Base-by-base conservation (phyloP, 495 filamentous ascomycete genomes). In the Aspergillus kassunensis region DNA sequence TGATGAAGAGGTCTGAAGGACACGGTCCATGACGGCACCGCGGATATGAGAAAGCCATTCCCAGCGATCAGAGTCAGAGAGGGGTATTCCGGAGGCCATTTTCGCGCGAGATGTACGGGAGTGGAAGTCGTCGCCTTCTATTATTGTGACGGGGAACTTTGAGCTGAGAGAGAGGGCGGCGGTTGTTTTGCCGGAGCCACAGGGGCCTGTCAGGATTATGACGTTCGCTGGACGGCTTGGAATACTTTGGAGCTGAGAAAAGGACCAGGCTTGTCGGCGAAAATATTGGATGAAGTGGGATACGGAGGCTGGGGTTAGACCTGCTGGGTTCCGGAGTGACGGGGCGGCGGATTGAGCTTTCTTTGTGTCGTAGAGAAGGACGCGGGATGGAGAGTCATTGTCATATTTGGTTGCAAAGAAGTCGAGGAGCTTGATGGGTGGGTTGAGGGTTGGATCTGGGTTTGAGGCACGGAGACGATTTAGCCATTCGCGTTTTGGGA, bases 401-500 rank as follows among this genome's bases (percentile, higher is more conserved):
- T 71, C 71, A 45, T 72, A 79, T 34, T 72, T 76, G 11, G 44
- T 50, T 27, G 63, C 53, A 40, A 76, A 78, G 57, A 71, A 79
- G n/a, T 73, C 70, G 6, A 72, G 49, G 11, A 80, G 58, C 51
- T 78, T 79, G 43, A 76, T 62, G 1, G 75, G 66, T 0, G 76
- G 77, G 24, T 69, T 77, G 51, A 15, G 56, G 31, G 41, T 54
- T n/a, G 61, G 66, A 21, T 77, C 69, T 16, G 50, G 51, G 13
- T 80, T 60, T 4, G 61, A 62, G 9, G 51, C 53, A 5, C 54
- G 56, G 3, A 83, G 66, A 21, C 63, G 66, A 10, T 70, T 44
- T 0, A 82, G 37, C 81, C 80, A 84, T 48, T 73, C 67, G 11
- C 56, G 48, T 15, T 64, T 66, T 1, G 63, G 52, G 3, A 81